Evolutionary conservation across 768 basidiomycete species (phyloP).

Genomic region (Agrocybe chaxingu): DNA sequence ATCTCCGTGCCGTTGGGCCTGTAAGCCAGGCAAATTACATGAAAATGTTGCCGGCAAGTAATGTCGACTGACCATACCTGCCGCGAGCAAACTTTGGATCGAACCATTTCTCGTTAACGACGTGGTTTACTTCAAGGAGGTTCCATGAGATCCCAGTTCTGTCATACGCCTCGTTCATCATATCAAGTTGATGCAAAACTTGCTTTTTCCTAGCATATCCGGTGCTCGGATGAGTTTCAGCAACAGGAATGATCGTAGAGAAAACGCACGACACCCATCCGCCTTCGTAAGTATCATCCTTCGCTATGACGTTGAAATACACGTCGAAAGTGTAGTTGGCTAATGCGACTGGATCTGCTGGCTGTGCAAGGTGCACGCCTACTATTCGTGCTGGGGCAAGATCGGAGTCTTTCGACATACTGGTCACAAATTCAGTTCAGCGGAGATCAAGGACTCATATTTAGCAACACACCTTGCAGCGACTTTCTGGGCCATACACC

Average conservation of each 20-base stretch:
- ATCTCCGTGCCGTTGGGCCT: conserved; percentile 18
- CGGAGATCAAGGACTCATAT: too few relatives aligned
- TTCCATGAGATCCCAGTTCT: conserved; percentile 27
- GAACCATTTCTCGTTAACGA: conserved; percentile 31
- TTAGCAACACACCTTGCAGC: too few relatives aligned
- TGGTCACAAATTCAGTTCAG: too few relatives aligned
- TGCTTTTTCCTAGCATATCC: conserved; percentile 15
- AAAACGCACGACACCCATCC: conserved; percentile 19
- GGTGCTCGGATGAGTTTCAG: neutral
- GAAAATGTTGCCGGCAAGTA: conserved; percentile 6
- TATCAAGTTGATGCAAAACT: conserved; percentile 27
- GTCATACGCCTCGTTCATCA: conserved; percentile 30
- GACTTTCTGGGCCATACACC: too few relatives aligned
- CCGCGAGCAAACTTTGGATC: neutral
- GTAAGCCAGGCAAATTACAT: neutral
- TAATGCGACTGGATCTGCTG: neutral
- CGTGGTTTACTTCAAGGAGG: conserved; percentile 24
- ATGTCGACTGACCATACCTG: conserved; percentile 19
- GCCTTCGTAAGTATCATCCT: conserved; percentile 11
- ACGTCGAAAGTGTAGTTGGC: conserved; percentile 10
- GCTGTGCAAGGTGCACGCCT: neutral
- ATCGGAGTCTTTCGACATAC: neutral
- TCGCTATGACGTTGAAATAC: conserved; percentile 12
- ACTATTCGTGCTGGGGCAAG: neutral
- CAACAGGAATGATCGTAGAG: neutral